Base-by-base conservation (phyloP, 345 rosid species). In the Toxicodendron radicans region DNA sequence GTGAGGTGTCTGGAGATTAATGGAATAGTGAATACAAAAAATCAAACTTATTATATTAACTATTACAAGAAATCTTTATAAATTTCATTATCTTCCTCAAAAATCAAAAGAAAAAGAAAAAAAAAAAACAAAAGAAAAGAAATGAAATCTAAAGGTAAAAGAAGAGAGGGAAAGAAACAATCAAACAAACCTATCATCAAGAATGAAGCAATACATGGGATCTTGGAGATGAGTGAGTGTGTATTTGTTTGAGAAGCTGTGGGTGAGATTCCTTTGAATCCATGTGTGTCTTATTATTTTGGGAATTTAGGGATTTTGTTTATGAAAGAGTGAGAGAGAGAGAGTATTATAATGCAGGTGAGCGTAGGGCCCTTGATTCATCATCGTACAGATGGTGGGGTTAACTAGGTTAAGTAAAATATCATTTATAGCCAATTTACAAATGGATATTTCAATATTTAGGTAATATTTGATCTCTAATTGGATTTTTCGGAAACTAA, bases 221-320 rank as follows among this genome's bases (percentile, higher is more conserved):
- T 57, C 21, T 66, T 14, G 23, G 24, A 27, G 10, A 49, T 24
- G 58, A 51, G n/a, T 2, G 20, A 32, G 7, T 24, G 57, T 3
- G 35, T 3, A 49, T 23, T 2, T 23, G 12, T 24, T 9, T 11
- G 9, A 20, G 53, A 38, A 38, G 21, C 32, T 14, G 41, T 27
- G 70, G 41, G 33, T 30, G 57, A 49, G 70, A 30, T 66, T 30
- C 60, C 74, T 81, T 78, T 70, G 66, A 76, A 71, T 67, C 41
- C n/a, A n/a, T 59, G 69, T 38, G 58, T 33, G 79, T 73, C 48
- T 56, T 48, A 66, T 56, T 48, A 66, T 48, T 58, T 43, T 46
- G 72, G 76, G 79, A 58, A 64, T 51, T 80, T 78, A 82, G 81
- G 87, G 87, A 66, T 82, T 82, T 77, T 73, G 43, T 16, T 48